A percentile compares a stretch with the other conserved stretches of the same genome.
Evolutionary conservation across 2,329 filamentous ascomycete genomes (phyloP).

Genomic region (Claviceps pazoutovae): DNA sequence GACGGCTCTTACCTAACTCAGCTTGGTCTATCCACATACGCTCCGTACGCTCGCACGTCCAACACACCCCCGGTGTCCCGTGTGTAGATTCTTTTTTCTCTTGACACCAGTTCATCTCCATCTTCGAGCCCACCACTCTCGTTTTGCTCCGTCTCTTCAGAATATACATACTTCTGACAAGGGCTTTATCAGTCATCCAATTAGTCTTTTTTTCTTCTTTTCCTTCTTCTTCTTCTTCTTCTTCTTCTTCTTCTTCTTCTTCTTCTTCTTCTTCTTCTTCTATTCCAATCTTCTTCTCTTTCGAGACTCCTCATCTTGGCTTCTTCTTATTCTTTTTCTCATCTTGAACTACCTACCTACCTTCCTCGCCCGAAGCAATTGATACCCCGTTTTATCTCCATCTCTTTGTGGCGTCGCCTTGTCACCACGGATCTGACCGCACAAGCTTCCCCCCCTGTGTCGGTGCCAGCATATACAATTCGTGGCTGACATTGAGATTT

Average conservation of each 20-base stretch:
- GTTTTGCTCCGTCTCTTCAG: not conserved
- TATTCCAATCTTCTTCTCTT: not conserved
- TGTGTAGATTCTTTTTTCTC: not conserved
- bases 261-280: not conserved
- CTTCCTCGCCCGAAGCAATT: not conserved
- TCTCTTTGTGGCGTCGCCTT: not conserved
- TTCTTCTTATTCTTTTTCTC: not conserved
- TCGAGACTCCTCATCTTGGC: not conserved
- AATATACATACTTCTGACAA: not conserved
- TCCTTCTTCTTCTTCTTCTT: not conserved
- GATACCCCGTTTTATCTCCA: not conserved
- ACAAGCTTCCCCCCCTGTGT: not conserved
- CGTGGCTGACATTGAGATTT: not conserved
- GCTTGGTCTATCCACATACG: not conserved
- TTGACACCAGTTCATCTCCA: not conserved
- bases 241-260: not conserved
- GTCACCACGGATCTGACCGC: not conserved
- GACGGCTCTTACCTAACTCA: not conserved
- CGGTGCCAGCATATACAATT: not conserved
- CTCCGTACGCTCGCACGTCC: not conserved
- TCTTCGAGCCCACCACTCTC: not conserved
- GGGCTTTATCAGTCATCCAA: not conserved
- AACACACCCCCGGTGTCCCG: not conserved
- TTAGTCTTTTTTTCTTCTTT: not conserved
- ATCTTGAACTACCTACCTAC: not conserved